Evolutionary conservation across 2,329 filamentous ascomycete genomes (phyloP), one percentile per base, ranked within the genome.

Genomic region (Neopestalotiopsis sp.): DNA sequence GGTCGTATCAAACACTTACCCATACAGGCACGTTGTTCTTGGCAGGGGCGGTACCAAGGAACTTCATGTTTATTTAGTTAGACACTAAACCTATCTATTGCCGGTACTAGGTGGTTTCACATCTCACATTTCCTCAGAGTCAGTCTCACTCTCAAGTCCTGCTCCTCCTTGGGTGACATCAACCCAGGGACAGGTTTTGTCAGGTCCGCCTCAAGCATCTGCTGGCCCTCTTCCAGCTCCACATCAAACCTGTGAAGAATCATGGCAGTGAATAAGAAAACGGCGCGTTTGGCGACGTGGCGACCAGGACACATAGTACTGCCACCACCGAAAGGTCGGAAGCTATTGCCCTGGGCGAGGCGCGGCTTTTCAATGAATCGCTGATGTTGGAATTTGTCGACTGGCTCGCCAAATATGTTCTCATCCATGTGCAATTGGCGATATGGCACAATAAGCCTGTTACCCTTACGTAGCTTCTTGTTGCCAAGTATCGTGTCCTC

Each of bases 181-280:
- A 60, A 17, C 7, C 58, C 58, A 60, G 58, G 58, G 5, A 60
- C 58, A 28, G 58, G 58, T 34, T 60, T 60, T 24, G 58, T 60
- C 58, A 60, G 58, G 24, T 60, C 58, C 13, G 58, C 58, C 30
- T 60, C 58, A 14, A 60, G 20, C 58, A 60, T 60, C 58, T 60
- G 20, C 58, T 60, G 58, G 20, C 58, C 58, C 14, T 60, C 58
- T 60, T 30, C 58, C 58, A 60, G 30, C 59, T 62, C 20, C 14
- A 62, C 34, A 40, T 62, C 59, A 62, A 17, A 62, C 32, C 59
- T 62, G 32, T 62, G 59, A n/a, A 62, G 32, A 7, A 62, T 14
- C 30, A 62, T 38, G 13, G 59, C 59, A n/a, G 32, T 40, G 59
- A 62, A 62, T 9, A 62, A 17, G 32, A 38, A 24, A 24, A 62